Conservation (phyloP, 2,329 filamentous ascomycete genomes). For the Sclerotinia borealis region DNA sequence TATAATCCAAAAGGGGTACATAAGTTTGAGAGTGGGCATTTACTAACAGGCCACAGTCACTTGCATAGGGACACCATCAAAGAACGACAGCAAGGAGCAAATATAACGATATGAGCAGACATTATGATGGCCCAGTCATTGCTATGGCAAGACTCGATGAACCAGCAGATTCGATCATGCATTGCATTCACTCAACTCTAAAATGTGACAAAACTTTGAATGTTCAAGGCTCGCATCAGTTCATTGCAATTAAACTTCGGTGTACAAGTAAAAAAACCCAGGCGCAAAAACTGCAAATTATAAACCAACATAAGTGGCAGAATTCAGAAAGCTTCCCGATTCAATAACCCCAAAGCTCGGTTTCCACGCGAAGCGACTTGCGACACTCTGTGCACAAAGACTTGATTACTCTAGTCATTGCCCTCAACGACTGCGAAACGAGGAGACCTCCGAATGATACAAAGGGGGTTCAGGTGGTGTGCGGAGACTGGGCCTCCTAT, state of each 20-base stretch:
- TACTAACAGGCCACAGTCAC: neutral
- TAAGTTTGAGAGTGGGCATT: neutral
- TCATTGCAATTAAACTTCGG: neutral
- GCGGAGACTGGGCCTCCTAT: neutral
- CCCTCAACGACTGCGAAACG: too few relatives aligned
- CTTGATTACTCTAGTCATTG: too few relatives aligned
- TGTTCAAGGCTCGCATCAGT: neutral
- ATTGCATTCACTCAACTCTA: neutral
- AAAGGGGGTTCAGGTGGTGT: neutral
- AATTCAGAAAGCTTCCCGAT: neutral
- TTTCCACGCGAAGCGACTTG: neutral
- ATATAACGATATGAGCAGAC: neutral
- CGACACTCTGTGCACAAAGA: neutral
- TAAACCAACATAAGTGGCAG: neutral
- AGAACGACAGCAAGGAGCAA: neutral
- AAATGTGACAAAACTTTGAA: neutral
- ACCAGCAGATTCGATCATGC: neutral
- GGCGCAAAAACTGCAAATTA: neutral
- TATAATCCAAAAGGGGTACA: neutral
- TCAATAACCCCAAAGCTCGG: neutral
- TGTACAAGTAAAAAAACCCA: neutral
- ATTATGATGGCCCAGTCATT: neutral
- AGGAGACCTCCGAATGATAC: too few relatives aligned
- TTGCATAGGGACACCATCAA: neutral
- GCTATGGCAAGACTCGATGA: neutral